Conservation (phyloP, 768 basidiomycete species). For the Boletus sensibilis region DNA sequence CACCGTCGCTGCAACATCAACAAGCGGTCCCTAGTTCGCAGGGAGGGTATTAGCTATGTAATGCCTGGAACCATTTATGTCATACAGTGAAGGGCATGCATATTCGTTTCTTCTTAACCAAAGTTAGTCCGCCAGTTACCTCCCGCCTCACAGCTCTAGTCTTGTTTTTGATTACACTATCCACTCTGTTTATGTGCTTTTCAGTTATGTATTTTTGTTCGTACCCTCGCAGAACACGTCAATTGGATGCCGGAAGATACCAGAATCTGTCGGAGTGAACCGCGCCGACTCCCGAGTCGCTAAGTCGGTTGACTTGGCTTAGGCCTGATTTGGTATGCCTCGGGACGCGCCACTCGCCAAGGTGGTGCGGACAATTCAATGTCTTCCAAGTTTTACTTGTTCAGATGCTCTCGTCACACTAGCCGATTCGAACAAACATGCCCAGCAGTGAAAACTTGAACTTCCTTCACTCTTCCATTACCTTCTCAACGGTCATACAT, state of each 20-base stretch:
- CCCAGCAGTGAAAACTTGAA: not conserved
- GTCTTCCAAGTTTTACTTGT: no score
- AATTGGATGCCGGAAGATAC: conserved; percentile 19
- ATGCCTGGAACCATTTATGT: conserved; percentile 10
- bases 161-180: conserved; percentile 36
- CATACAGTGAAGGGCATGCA: conserved; percentile 14
- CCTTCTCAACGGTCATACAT: conserved; percentile 2
- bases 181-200: conserved; percentile 38
- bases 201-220: conserved; percentile 38
- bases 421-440: conserved; percentile 25
- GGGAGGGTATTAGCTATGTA: conserved; percentile 46
- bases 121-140: conserved; percentile 13
- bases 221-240: conserved; percentile 24
- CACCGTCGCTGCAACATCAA: conserved; percentile 56
- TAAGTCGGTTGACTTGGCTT: no score
- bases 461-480: conserved; percentile 1
- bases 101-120: conserved; percentile 9
- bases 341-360: not conserved
- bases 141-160: conserved; percentile 21
- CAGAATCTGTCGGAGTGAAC: not conserved
- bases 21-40: conserved; percentile 51
- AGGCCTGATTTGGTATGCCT: no score
- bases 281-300: not conserved
- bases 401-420: conserved; percentile 12
- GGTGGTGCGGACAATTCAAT: not conserved